Conservation (phyloP, 139 green algal genomes). For the Micractinium conductrix region DNA sequence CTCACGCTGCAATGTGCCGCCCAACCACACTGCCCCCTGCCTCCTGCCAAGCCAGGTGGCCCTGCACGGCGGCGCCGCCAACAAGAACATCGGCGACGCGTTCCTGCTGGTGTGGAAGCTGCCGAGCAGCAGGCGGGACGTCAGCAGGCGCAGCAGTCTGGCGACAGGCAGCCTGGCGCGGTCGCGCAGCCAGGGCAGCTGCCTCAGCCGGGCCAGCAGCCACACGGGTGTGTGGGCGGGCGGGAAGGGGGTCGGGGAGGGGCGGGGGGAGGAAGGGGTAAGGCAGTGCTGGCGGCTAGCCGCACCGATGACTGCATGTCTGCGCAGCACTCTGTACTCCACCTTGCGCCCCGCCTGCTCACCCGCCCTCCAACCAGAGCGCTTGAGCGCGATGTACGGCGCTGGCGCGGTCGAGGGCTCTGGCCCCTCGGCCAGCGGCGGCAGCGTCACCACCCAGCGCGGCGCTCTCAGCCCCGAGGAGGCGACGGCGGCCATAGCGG, state of each 20-base stretch:
- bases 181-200: slow-evolving; percentile 12
- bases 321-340: background rate
- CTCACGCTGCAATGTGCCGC: no score
- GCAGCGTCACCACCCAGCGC: background rate
- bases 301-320: background rate
- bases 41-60: slow-evolving; percentile 50
- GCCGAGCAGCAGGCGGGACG: slow-evolving; percentile 36
- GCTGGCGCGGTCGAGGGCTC: no score
- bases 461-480: background rate
- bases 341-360: background rate
- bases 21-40: background rate
- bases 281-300: background rate
- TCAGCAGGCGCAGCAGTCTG: background rate
- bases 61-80: slow-evolving; percentile 90
- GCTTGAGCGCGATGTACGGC: background rate
- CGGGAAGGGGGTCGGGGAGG: no score
- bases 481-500: background rate
- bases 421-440: no score
- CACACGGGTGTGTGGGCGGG: no score
- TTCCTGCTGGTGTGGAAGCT: slow-evolving; percentile 97
- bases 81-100: slow-evolving; percentile 99
- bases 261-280: background rate
- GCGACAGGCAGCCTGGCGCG: slow-evolving; percentile 5
- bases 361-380: background rate
- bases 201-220: background rate